A percentile compares a stretch with the other conserved stretches of the same genome.
phyloP scores from a whole-genome alignment of 441 rosid species.

The Populus tomentosa region DNA sequence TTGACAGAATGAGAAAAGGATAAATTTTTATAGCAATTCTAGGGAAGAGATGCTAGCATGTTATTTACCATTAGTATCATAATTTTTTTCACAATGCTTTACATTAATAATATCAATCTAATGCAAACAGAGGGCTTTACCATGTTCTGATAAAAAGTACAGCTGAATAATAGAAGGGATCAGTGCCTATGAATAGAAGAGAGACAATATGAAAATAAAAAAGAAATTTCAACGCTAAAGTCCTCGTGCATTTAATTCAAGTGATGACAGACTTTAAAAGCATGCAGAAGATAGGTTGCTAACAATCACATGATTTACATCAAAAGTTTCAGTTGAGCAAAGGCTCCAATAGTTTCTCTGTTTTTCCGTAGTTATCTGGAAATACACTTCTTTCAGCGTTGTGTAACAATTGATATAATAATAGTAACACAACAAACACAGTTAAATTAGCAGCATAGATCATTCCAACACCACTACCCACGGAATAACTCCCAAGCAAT shows the following conservation, averaged over 20 bases:
- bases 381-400: background rate
- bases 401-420: background rate
- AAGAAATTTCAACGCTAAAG: background rate
- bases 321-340: background rate
- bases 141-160: background rate
- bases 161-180: background rate
- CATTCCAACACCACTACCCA: background rate
- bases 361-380: background rate
- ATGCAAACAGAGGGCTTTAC: background rate
- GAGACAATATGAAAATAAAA: background rate
- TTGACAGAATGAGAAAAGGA: conserved; percentile 13
- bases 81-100: background rate
- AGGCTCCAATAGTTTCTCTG: background rate
- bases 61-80: background rate
- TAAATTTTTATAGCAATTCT: conserved; percentile 7
- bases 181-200: background rate
- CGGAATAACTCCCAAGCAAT: background rate
- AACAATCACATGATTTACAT: background rate
- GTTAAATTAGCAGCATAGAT: background rate
- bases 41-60: conserved; percentile 1
- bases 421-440: background rate
- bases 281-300: background rate
- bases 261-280: background rate
- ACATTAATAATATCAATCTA: background rate
- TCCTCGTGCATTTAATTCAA: background rate